A percentile compares a stretch with the other conserved stretches of the same genome.
phyloP scores from a whole-genome alignment of 352 stramenopile species.

The Globisporangium nodosum region DNA sequence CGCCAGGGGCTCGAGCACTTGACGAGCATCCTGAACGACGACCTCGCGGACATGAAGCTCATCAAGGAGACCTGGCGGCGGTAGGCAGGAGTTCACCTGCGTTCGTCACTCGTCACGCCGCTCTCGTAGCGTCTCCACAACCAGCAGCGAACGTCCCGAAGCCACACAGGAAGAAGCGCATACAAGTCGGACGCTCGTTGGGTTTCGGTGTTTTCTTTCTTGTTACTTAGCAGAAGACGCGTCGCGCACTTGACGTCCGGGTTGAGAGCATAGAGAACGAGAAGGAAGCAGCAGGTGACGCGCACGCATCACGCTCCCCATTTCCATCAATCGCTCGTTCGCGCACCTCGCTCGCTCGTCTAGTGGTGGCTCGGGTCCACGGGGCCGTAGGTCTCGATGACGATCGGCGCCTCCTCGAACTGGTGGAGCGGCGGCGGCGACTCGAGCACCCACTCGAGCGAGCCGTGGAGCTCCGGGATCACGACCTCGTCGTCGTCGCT shows the following conservation, averaged over 20 bases:
- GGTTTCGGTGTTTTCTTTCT: constrained; percentile 1
- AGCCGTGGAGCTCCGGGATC: constrained; percentile 76
- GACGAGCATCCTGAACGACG: constrained; percentile 78
- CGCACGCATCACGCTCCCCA: neutral
- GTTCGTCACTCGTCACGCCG: neutral
- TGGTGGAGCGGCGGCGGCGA: constrained; percentile 85
- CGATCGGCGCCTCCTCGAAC: constrained; percentile 84
- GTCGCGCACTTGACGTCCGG: neutral
- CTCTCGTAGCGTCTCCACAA: no score
- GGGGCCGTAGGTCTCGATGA: constrained; percentile 85
- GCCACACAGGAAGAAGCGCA: neutral
- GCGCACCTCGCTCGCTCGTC: constrained; percentile 8
- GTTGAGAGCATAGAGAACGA: no score
- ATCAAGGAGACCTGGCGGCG: constrained; percentile 83
- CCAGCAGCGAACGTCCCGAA: no score
- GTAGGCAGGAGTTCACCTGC: constrained; percentile 21
- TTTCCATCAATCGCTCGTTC: neutral
- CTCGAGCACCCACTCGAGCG: constrained; percentile 80
- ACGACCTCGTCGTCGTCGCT: constrained; percentile 72
- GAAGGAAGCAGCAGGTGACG: neutral
- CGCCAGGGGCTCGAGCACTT: constrained; percentile 79
- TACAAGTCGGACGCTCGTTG: neutral
- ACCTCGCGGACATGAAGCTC: constrained; percentile 82
- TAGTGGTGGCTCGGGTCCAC: constrained; percentile 81
- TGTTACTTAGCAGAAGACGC: constrained; percentile 8